Evolutionary conservation across 164 flowering plant species (phyloP), one percentile per base, ranked within the genome.

Genomic region (Tinospora cordifolia): DNA sequence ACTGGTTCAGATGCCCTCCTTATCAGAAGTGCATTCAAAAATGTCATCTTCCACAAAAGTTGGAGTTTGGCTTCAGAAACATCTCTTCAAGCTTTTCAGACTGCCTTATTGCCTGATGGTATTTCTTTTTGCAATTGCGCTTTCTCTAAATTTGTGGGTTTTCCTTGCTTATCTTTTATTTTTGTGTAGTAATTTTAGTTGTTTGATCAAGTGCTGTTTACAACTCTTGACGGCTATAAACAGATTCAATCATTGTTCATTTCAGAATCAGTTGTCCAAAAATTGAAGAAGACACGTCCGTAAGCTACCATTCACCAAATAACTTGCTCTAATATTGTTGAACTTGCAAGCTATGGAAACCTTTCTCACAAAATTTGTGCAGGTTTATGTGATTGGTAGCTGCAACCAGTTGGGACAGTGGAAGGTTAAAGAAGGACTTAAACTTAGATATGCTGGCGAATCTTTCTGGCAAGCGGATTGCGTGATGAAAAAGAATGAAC

Each of bases 201-300:
- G 54, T 8, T 44, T 24, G 8, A 11, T 15, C 12, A 49, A 49
- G 39, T 21, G 14, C 44, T 66, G 13, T 26, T 54, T 73, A 3
- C 70, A 65, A 44, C 36, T 75, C 51, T 68, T 75, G 24, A 21
- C 66, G 59, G 6, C 72, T 67, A 54, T 41, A 10, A 74, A 75
- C 91, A 86, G 97, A 86, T 81, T 76, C 87, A 39, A 74, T 92
- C 63, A 60, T 85, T 62, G 89, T 90, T 68, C 95, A 83, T 63
- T 92, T 94, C 88, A 85, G 81, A 81, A 85, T 92, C 68, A 85
- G 87, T 86, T 90, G 93, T 81, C 97, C 98, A 40, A 82, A 77
- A 74, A 67, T 90, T 36, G 87, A 84, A 79, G 83, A 84, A 73
- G 84, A 66, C 44, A 80, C 90, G 74, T 81, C 85, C 5, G 98